Evolutionary conservation across 2,329 filamentous ascomycete genomes (phyloP), one percentile per base, ranked within the genome.

Genomic region (Aureobasidium sp.): DNA sequence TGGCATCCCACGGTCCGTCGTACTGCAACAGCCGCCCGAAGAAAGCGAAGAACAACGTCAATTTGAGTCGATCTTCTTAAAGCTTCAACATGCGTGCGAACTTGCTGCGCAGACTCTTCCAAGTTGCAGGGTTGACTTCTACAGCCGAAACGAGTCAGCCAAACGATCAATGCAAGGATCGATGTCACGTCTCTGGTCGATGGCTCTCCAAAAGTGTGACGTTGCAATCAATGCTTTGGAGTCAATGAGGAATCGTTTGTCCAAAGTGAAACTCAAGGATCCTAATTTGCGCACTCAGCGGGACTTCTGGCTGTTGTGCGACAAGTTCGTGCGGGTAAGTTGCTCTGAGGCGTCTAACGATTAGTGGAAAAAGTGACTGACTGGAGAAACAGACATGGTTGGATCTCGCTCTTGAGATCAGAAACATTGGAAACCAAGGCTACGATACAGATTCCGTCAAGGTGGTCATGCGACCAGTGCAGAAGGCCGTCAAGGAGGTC

Each of bases 41-140:
- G 81, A 84, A 62, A 83, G 82, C 2, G 88, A 91, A 65, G 90
- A 96, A 65, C 91, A 96, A 67, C 82, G 83, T 16, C 82, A 86
- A 32, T 96, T 96, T 66, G 92, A 96, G 65, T 84, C 81, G 64
- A 90, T 97, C 27, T 96, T 90, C 75, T 71, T 91, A 37, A 88
- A 88, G 49, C 78, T 96, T 29, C 86, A 87, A 49, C 83, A 81
- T 59, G 89, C 90, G 0, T 87, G 88, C 25, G 88, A 91, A 53
- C 79, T 90, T 53, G 86, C 91, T 32, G 81, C 89, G 66, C 83
- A 84, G 45, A 86, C 86, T 1, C 77, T 96, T 30, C 91, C 91
- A 0, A 78, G 78, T 61, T 86, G 90, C 64, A 85, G 86, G 63
- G 79, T 79, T 55, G 87, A 91, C 64, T 86, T 94, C 64, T 75